Evolutionary conservation across 75 land plant species (phyloP), one percentile per base, ranked within the genome.

Genomic region (Cryptomeria japonica): DNA sequence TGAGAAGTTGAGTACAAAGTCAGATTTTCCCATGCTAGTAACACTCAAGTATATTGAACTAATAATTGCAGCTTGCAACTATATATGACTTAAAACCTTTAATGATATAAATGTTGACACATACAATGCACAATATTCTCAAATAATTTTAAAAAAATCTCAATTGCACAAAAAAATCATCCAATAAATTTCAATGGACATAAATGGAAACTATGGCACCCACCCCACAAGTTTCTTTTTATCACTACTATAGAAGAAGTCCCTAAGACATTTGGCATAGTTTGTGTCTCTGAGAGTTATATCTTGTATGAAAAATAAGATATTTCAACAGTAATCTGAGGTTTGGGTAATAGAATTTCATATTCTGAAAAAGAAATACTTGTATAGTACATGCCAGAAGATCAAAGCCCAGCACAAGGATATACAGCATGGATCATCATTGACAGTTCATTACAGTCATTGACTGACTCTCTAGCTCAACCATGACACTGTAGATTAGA

Each of bases 1-100:
- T 98, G 92, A 51, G 86, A 44, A 42, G 0, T 28, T 13, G 32
- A 32, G 16, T 31, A 39, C 15, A 44, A 2, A 32, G 16, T 82
- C 47, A 82, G 47, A 82, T 46, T 82, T 82, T 13, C 13, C 46
- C 9, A 46, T 44, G 32, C 84, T 28, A 44, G 42, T 46, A 34
- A n/a, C 22, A 18, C 32, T 44, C 4, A 46, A n/a, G 47, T 82
- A 46, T 82, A 46, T 13, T 13, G 77, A n/a, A 82, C 32, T 11
- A n/a, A 0, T 82, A 82, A 42, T 46, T 82, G 34, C 84, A 82
- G 34, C 11, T 46, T 28, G 49, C 12, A 80, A 22, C 47, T 72
- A 39, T 51, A 41, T 32, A 16, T 39, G 28, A 64, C 31, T 22
- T 19, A 58, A 18, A 64, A 32, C 37, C 5, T 34, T 13, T 10